These are phyloP conservation scores for Boehmeria nivea DNA, from an alignment of 306 rosid genomes.

Conservation along the genomic window DNA sequence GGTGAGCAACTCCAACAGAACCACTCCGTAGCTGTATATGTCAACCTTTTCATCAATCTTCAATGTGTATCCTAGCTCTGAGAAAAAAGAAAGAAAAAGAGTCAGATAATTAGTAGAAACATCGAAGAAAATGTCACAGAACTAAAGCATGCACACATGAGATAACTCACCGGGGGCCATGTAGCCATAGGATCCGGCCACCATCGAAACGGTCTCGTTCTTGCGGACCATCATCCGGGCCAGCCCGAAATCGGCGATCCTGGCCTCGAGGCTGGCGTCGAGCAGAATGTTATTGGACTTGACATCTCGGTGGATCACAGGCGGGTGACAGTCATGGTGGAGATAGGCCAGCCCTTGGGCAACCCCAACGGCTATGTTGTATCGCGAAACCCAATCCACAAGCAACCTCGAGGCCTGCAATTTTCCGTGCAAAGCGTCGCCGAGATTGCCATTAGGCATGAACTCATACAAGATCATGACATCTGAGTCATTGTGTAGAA, in stretches of 20 bases:
- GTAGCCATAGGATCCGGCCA: constrained; percentile 96
- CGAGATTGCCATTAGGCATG: constrained; percentile 83
- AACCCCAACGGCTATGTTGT: constrained; percentile 84
- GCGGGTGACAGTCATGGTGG: constrained; percentile 92
- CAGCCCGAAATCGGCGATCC: constrained; percentile 90
- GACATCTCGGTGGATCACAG: constrained; percentile 82
- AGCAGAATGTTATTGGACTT: constrained; percentile 86
- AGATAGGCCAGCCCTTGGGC: constrained; percentile 95
- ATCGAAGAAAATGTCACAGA: background rate
- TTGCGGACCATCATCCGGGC: constrained; percentile 84
- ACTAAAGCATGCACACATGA: background rate
- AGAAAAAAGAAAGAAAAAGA: constrained; percentile 5
- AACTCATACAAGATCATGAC: constrained; percentile 85
- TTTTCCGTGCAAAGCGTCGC: constrained; percentile 82
- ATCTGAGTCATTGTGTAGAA: constrained; percentile 64
- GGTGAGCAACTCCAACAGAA: constrained; percentile 78
- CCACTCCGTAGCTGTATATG: constrained; percentile 89
- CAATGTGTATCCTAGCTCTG: constrained; percentile 90
- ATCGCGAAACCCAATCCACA: constrained; percentile 87
- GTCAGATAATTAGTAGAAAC: background rate
- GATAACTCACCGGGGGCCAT: constrained; percentile 88
- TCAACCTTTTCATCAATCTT: constrained; percentile 96
- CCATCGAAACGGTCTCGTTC: constrained; percentile 90
- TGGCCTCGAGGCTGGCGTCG: constrained; percentile 80
- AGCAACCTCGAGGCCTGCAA: constrained; percentile 57